Evolutionary conservation across 2,329 filamentous ascomycete species (phyloP).

Genomic region (Chaetomium sp.): DNA sequence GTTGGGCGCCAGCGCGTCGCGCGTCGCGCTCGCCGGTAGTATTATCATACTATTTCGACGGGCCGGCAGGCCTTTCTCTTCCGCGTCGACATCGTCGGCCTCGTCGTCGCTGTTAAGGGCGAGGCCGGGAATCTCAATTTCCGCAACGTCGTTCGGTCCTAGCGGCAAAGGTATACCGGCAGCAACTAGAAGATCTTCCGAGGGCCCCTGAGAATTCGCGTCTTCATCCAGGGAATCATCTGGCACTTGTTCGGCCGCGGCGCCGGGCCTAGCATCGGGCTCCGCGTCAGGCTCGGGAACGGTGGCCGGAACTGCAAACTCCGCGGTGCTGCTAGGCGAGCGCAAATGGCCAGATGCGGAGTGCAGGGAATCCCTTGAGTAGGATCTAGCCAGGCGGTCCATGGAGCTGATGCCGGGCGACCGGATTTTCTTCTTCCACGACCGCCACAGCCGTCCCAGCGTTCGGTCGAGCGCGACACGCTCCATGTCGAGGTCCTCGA

Average conservation of each 20-base stretch:
- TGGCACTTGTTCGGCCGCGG: constrained; percentile 22
- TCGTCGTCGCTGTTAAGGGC: constrained; percentile 65
- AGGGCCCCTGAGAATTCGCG: constrained; percentile 24
- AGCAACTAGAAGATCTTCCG: constrained; percentile 51
- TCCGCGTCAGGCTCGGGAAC: constrained; percentile 42
- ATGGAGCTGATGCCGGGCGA: constrained; percentile 53
- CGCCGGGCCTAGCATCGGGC: constrained; percentile 40
- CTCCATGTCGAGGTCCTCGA: constrained; percentile 91
- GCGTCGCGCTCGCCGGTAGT: constrained; percentile 36
- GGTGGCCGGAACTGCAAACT: constrained; percentile 44
- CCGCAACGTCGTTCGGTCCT: constrained; percentile 68
- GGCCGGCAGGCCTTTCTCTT: constrained; percentile 38
- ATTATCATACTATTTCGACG: constrained; percentile 54
- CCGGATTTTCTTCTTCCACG: constrained; percentile 87
- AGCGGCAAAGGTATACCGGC: constrained; percentile 70
- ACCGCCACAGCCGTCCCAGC: constrained; percentile 86
- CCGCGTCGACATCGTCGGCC: constrained; percentile 44
- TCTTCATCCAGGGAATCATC: constrained; percentile 20
- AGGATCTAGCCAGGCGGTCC: constrained; percentile 46
- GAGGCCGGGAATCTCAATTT: constrained; percentile 78
- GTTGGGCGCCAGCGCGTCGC: constrained; percentile 41
- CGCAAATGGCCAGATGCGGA: constrained; percentile 41
- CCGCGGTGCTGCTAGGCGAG: constrained; percentile 44
- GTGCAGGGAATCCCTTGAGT: constrained; percentile 51
- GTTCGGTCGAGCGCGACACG: constrained; percentile 87